Base-by-base conservation (phyloP, 139 green algal genomes). In the Chlorella sorokiniana region DNA sequence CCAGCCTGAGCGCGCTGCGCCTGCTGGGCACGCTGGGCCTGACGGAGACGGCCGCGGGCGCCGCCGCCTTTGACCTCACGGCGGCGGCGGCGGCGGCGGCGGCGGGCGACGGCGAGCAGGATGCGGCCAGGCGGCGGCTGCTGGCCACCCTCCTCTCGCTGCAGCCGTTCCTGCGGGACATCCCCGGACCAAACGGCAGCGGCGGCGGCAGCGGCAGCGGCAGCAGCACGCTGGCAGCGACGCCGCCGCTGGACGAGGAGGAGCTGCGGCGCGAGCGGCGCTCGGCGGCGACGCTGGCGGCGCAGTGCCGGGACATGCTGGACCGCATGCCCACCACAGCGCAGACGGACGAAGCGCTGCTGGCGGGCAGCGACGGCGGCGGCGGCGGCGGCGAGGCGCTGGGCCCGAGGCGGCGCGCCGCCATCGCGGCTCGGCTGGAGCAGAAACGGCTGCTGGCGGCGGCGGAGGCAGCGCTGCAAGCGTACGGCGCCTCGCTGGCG, bases 351-450 rank as follows among this genome's bases (percentile, higher is more conserved):
- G 61, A 75, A 40, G 52, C 25, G 27, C 73, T 88, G 25, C 75
- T 86, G 80, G 41, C 27, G 4, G 52, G 20, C 25, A 48, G 2
- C 31, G 67, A 31, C 38, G 23, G 22, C 69, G 44, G 68, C 40
- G 22, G 68, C 33, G 68, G 25, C 8, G 68, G 14, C 37, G 23
- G 68, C 18, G 44, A 10, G 42, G 20, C 29, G 52, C 52, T 85
- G 41, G 52, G 63, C 5, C 41, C 69, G 11, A 74, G 84, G 27
- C 23, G 59, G 38, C 37, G 45, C 23, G 62, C 67, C 16, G 84
- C 84, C 23, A 61, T 88, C 14, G 63, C 27, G 23, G 59, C 72
- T 0, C 65, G 84, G 37, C 56, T 88, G 31, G 84, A 88, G 37
- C 44, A 33, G 29, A 88, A 88, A 75, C 68, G 56, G 29, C 59